Evolutionary conservation across 345 rosid species (phyloP).

Genomic region (Brassica napus): DNA sequence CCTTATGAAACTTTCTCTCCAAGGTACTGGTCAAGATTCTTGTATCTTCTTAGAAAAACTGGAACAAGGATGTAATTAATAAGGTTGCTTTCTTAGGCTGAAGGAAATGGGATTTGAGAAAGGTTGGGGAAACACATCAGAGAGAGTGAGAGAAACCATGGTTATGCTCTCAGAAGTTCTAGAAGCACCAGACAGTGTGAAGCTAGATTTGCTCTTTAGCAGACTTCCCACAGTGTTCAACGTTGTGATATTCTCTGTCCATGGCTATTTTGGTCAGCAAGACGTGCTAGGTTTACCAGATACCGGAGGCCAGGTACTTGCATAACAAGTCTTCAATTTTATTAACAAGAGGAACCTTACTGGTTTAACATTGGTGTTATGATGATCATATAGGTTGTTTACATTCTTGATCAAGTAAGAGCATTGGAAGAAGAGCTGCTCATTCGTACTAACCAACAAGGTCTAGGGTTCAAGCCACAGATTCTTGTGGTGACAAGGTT

Average conservation of each 20-base stretch:
- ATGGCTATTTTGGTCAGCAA: conserved; percentile 88
- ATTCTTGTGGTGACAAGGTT: conserved; percentile 86
- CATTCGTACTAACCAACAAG: conserved; percentile 66
- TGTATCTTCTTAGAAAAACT: background rate
- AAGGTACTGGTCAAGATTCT: conserved; percentile 45
- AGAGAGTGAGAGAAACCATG: conserved; percentile 68
- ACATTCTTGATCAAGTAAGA: conserved; percentile 96
- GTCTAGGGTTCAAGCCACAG: conserved; percentile 73
- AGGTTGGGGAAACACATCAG: conserved; percentile 88
- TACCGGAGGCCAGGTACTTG: conserved; percentile 88
- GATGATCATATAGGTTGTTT: conserved; percentile 65
- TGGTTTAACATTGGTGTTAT: background rate
- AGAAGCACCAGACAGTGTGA: conserved; percentile 86
- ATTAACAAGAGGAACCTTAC: background rate
- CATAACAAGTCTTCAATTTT: background rate
- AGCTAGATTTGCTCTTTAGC: conserved; percentile 59
- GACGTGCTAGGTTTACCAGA: conserved; percentile 95
- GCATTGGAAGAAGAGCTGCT: conserved; percentile 86
- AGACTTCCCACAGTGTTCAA: conserved; percentile 78
- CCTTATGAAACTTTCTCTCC: conserved; percentile 62
- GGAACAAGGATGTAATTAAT: background rate
- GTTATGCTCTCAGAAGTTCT: conserved; percentile 78
- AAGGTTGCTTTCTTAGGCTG: conserved; percentile 48
- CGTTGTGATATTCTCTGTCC: conserved; percentile 86
- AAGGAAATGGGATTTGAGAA: conserved; percentile 92